Evolutionary conservation across 352 stramenopile genomes (phyloP).

Genomic region (Pythium grandisporangium): DNA sequence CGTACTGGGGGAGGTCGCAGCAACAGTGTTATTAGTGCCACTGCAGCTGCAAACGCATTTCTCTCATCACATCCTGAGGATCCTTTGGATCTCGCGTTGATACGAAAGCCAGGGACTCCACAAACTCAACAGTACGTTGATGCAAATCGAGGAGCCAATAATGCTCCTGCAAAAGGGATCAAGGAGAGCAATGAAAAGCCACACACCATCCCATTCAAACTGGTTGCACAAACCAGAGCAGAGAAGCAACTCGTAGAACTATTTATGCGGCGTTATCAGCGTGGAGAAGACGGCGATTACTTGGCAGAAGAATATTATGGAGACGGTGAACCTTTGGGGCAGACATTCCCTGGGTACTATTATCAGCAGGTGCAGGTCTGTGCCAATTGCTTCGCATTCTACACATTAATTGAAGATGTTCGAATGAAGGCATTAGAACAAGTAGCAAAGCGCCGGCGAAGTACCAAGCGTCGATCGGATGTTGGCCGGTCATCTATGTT

Average conservation of each 20-base stretch:
- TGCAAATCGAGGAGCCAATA: no score
- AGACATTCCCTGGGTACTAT: conserved; percentile 75
- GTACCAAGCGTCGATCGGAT: no score
- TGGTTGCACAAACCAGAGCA: conserved; percentile 64
- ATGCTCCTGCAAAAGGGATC: no score
- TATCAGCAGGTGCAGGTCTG: conserved; percentile 79
- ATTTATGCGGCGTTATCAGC: conserved; percentile 69
- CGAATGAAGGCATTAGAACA: conserved; percentile 55
- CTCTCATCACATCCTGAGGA: conserved; percentile 27
- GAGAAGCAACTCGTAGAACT: conserved; percentile 76
- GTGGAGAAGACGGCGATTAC: conserved; percentile 68
- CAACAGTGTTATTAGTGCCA: conserved; percentile 38
- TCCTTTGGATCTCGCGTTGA: conserved; percentile 7
- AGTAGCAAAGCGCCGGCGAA: conserved; percentile 13
- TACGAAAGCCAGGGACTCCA: conserved; percentile 22
- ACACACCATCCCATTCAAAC: conserved; percentile 72
- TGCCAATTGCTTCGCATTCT: conserved; percentile 69
- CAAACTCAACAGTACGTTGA: conserved; percentile 25
- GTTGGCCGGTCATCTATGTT: no score
- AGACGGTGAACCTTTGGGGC: conserved; percentile 59
- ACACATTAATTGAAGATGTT: conserved; percentile 65
- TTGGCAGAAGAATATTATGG: conserved; percentile 67
- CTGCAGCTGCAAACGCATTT: conserved; percentile 44
- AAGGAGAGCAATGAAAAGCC: not conserved
- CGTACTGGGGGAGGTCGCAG: conserved; percentile 17